phyloP scores from a whole-genome alignment of 129 eudicot species.

The Lonicera japonica region DNA sequence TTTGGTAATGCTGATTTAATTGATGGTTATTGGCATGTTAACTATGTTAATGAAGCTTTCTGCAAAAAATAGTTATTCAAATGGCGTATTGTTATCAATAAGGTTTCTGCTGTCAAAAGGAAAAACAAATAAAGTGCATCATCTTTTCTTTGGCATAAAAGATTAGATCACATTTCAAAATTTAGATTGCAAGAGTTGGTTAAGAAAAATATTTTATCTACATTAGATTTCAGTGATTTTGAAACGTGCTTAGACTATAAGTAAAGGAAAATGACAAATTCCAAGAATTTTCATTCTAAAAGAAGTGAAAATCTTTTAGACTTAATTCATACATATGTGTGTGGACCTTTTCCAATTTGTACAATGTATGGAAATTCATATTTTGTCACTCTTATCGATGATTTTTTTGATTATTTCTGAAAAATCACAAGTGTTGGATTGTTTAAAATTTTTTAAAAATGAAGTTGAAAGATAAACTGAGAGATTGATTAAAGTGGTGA shows the following conservation, averaged over 20 bases:
- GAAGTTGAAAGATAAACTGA: too few relatives aligned
- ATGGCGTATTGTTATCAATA: background rate
- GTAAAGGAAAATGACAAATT: background rate
- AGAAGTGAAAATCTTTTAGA: background rate
- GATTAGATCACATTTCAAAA: slow-evolving; percentile 4
- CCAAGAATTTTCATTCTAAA: background rate
- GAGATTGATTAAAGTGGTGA: too few relatives aligned
- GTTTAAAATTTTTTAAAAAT: too few relatives aligned
- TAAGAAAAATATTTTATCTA: background rate
- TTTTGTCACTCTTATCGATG: background rate
- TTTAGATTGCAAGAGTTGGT: background rate
- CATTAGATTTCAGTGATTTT: too few relatives aligned
- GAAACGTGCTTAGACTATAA: too few relatives aligned
- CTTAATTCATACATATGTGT: too few relatives aligned
- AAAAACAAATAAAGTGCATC: background rate
- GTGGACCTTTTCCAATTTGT: slow-evolving; percentile 1
- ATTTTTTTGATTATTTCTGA: too few relatives aligned
- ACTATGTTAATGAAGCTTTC: background rate
- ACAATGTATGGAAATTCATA: background rate
- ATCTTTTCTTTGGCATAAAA: slow-evolving; percentile 1
- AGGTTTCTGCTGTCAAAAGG: background rate
- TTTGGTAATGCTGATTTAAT: slow-evolving; percentile 3
- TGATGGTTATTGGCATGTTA: slow-evolving; percentile 1
- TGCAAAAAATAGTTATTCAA: background rate
- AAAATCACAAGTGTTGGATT: too few relatives aligned